Conservation (phyloP, 768 basidiomycete species). For the Suillus subalutaceus region DNA sequence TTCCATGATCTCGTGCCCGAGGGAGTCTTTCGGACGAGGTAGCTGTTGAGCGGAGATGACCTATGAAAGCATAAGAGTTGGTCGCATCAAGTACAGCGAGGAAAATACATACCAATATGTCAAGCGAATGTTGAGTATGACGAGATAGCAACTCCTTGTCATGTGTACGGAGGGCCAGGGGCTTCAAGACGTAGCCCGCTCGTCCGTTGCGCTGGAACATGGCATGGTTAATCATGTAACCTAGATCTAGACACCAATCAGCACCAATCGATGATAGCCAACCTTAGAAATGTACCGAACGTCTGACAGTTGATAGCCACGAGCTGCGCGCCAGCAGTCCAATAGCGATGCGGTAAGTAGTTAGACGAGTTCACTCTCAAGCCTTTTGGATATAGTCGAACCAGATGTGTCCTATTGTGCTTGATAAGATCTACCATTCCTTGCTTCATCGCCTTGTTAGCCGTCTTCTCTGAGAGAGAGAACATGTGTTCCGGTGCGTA, state of each 20-base stretch:
- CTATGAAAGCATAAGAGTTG: constrained; percentile 27
- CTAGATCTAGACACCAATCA: constrained; percentile 61
- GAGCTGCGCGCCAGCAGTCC: constrained; percentile 87
- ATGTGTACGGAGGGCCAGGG: constrained; percentile 67
- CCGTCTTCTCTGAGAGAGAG: constrained; percentile 85
- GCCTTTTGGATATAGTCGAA: constrained; percentile 87
- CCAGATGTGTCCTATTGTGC: constrained; percentile 83
- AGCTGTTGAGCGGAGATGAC: constrained; percentile 91
- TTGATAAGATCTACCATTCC: constrained; percentile 75
- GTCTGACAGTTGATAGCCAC: constrained; percentile 99
- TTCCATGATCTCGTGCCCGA: constrained; percentile 62
- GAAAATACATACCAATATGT: constrained; percentile 54
- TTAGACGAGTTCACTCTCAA: constrained; percentile 82
- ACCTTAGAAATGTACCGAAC: constrained; percentile 57
- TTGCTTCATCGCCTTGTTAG: constrained; percentile 73
- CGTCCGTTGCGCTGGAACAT: constrained; percentile 95
- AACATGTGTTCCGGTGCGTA: constrained; percentile 92
- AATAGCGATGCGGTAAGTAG: constrained; percentile 86
- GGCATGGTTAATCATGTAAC: constrained; percentile 90
- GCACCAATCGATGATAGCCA: constrained; percentile 3
- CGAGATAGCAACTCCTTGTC: constrained; percentile 60
- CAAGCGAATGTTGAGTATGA: constrained; percentile 60
- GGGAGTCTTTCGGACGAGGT: constrained; percentile 67
- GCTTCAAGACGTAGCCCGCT: constrained; percentile 89
- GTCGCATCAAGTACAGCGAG: neutral